Conservation (phyloP, 2,329 filamentous ascomycete genomes). For the Aspergillus pseudonomiae region DNA sequence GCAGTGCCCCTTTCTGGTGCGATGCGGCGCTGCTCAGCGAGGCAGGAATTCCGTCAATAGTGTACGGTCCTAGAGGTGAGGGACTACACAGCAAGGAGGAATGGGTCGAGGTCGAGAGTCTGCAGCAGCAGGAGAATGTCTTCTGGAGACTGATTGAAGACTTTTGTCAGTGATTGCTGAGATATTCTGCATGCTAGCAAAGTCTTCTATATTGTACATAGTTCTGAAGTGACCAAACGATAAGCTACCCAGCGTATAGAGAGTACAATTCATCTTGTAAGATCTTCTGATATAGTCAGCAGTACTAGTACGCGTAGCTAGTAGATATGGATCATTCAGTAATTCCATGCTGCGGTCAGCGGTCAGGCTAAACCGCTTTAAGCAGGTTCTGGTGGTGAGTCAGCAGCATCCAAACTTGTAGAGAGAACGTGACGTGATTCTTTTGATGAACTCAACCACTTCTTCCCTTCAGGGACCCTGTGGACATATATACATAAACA, state of each 20-base stretch:
- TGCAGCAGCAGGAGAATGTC: conserved; percentile 36
- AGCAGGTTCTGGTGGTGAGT: background rate
- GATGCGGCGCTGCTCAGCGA: conserved; percentile 54
- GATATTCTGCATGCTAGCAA: background rate
- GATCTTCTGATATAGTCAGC: background rate
- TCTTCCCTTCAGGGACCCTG: background rate
- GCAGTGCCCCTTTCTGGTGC: conserved; percentile 50
- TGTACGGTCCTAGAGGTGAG: conserved; percentile 53
- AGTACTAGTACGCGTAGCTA: background rate
- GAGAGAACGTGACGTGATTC: background rate
- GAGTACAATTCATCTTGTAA: background rate
- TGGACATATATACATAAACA: background rate
- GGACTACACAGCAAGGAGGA: conserved; percentile 56
- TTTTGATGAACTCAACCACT: background rate
- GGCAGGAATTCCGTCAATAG: conserved; percentile 50
- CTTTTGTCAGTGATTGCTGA: conserved; percentile 20
- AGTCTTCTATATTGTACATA: background rate
- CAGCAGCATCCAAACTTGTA: background rate
- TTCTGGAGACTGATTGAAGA: conserved; percentile 24
- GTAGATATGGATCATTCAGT: too few relatives aligned
- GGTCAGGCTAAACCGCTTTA: background rate
- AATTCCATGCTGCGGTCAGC: background rate
- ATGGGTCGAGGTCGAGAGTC: conserved; percentile 51
- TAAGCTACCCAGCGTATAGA: background rate
- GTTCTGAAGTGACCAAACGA: too few relatives aligned